Base-by-base conservation (phyloP, 1,139 yeast species). In the Candida sp. region DNA sequence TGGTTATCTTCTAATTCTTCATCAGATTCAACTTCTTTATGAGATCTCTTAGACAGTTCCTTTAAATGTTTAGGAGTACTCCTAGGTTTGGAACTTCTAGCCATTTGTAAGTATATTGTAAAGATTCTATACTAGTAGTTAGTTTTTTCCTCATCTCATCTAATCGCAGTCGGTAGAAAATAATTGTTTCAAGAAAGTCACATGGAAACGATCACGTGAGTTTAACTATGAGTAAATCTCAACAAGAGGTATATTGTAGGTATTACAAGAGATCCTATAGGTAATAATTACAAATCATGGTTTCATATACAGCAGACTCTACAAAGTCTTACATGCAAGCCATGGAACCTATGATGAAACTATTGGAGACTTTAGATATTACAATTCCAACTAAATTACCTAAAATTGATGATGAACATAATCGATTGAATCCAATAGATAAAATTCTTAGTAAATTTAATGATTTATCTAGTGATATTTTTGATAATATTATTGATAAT, bases 321-420 rank as follows among this genome's bases (percentile, higher is more conserved):
- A 83, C 90, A 4, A 77, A 81, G 60, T 84, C 93, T 32, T 86
- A 80, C 63, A 81, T 85, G 87, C 79, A 78, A 57, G 91, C 93
- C 33, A 84, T 86, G 89, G 77, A 73, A 57, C 77, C 81, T 1
- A 76, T 86, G 82, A 65, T 77, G 32, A 79, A 75, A 9, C 61
- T 73, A 1, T 57, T 82, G 41, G 58, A 60, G 6, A 49, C 55
- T 1, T 48, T 80, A 22, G 60, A 65, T 0, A 19, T 29, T 7
- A 15, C 21, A 12, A 44, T 68, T 1, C 50, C 53, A 23, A 54
- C 54, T 5, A 64, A 65, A 35, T 39, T 56, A 12, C 73, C 75
- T 3, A 55, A 49, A 7, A 61, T 70, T 34, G 75, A 71, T 47
- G 60, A 53, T 36, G 77, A 72, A 38, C 50, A 50, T 8, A 49